Evolutionary conservation across 805 yeast species (phyloP), one percentile per base, ranked within the genome.

Genomic region (Brettanomyces custersianus): DNA sequence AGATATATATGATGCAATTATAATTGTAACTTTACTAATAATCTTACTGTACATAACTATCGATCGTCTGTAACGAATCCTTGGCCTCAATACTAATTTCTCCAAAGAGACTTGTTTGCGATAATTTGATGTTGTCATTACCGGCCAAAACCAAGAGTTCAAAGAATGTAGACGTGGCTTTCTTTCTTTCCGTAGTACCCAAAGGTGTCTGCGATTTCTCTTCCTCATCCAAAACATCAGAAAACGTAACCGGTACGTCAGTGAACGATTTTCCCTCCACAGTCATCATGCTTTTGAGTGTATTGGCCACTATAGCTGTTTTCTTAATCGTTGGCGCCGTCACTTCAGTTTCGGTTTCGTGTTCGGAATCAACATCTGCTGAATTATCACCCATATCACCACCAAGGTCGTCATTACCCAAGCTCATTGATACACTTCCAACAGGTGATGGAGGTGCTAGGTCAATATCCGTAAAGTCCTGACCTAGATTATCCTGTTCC

Each of bases 91-190:
- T 66, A n/a, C 43, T 46, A 38, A 85, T 77, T 26, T 70, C 73
- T 4, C 78, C 80, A 44, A 77, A 84, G 16, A 80, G 47, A 27
- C 61, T 62, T 6, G 66, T 64, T 59, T 85, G 95, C 25, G 72
- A 58, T 29, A 86, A 55, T 12, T 63, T 61, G 31, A 87, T 61
- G 36, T 90, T 78, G 46, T 80, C 87, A 31, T 75, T 66, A 5
- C 92, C 79, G 2, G 94, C 94, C 39, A 87, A 64, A 4, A 86
- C 90, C 46, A 87, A 64, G 52, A 87, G 55, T 53, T 87, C 94
- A 49, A 86, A 87, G 57, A 87, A 87, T 36, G 83, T 67, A 47
- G 74, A 70, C 3, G 85, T 74, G 16, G 86, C 84, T 46, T 79
- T 78, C 44, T 66, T 62, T 49, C 69, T 68, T 40, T 63, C 63